These are phyloP conservation scores for Rhipidocladum racemiflorum DNA, from an alignment of 176 grass and related monocot species.

Conservation along the genomic window DNA sequence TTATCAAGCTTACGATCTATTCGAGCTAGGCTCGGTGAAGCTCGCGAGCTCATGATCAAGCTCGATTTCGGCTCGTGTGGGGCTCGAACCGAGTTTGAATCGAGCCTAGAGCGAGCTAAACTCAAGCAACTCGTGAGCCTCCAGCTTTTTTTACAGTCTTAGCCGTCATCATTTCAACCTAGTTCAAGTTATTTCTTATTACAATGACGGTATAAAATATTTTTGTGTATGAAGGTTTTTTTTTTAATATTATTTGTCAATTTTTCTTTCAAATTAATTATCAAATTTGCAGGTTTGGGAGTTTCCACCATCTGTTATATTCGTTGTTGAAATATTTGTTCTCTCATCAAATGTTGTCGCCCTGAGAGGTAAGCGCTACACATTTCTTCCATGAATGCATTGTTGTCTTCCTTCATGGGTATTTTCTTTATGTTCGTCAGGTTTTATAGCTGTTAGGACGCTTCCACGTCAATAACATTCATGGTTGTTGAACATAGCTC, in stretches of 20 bases:
- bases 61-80: too few species aligned
- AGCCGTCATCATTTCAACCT: constrained; percentile 80
- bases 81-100: too few species aligned
- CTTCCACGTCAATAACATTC: constrained; percentile 1
- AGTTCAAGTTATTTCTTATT: constrained; percentile 82
- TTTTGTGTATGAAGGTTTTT: background rate
- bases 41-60: too few species aligned
- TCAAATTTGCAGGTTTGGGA: constrained; percentile 76
- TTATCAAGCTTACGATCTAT: too few species aligned
- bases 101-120: too few species aligned
- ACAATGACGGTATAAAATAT: constrained; percentile 65
- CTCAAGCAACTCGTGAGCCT: too few species aligned
- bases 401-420: constrained; percentile 10
- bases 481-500: background rate
- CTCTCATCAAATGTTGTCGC: constrained; percentile 86
- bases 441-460: constrained; percentile 13
- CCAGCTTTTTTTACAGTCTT: too few species aligned
- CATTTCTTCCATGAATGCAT: background rate
- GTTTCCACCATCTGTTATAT: constrained; percentile 74
- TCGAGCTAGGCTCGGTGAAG: too few species aligned
- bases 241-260: constrained; percentile 15
- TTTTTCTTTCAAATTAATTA: background rate
- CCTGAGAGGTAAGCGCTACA: constrained; percentile 59
- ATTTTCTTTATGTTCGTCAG: constrained; percentile 1
- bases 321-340: constrained; percentile 75